phyloP scores from a whole-genome alignment of 2,329 filamentous ascomycete genomes.

The Zarea fungicola region DNA sequence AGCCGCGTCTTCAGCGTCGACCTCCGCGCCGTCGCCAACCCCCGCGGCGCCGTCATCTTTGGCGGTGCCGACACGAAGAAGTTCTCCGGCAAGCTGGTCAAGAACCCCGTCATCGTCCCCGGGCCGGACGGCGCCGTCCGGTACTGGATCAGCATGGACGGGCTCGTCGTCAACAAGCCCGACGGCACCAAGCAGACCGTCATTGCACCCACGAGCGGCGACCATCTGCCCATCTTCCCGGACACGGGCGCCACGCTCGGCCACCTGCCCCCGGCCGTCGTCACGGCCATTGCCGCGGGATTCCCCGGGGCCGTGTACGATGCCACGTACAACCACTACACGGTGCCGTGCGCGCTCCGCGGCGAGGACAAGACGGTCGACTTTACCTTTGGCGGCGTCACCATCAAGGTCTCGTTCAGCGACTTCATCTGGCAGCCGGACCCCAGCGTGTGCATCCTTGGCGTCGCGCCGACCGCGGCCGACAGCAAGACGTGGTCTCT shows the following conservation, averaged over 20 bases:
- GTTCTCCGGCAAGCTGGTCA: constrained; percentile 53
- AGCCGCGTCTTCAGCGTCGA: constrained; percentile 62
- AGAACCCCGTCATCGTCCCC: constrained; percentile 55
- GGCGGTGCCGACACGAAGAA: constrained; percentile 63
- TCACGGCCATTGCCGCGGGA: constrained; percentile 42
- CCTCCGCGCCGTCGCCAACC: constrained; percentile 55
- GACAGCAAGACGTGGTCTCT: background rate
- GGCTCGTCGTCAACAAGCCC: constrained; percentile 37
- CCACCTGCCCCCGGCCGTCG: constrained; percentile 56
- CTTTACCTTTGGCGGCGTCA: constrained; percentile 44
- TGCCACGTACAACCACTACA: constrained; percentile 40
- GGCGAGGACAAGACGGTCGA: constrained; percentile 38
- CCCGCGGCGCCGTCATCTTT: constrained; percentile 60
- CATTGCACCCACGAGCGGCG: constrained; percentile 31
- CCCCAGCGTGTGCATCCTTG: constrained; percentile 7
- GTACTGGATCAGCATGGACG: constrained; percentile 48
- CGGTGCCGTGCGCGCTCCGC: constrained; percentile 40
- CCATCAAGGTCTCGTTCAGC: constrained; percentile 43
- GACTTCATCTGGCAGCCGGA: constrained; percentile 41
- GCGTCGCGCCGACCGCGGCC: background rate
- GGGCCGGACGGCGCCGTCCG: constrained; percentile 50
- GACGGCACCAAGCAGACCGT: constrained; percentile 13
- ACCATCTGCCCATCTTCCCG: constrained; percentile 55
- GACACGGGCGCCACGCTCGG: constrained; percentile 67
- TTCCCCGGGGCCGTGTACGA: constrained; percentile 36